Conservation (phyloP, 1,284 basidiomycete genomes). For the Naganishia liquefaciens region DNA sequence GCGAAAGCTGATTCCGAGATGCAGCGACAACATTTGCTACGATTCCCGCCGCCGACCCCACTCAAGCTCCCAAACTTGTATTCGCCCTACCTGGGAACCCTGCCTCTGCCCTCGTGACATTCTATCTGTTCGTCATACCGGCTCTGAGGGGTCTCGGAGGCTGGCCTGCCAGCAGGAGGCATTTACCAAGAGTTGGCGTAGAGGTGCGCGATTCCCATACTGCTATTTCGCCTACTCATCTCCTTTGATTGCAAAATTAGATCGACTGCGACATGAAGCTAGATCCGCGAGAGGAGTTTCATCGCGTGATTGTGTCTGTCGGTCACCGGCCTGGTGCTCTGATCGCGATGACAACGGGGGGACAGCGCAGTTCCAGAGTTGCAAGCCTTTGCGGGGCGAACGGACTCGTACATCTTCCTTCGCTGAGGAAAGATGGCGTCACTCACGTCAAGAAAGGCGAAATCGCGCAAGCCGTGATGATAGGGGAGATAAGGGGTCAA, state of each 20-base stretch:
- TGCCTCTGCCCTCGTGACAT: slow-evolving; percentile 82
- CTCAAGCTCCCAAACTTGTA: slow-evolving; percentile 59
- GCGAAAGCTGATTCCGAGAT: neutral
- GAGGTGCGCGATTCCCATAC: slow-evolving; percentile 56
- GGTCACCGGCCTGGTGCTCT: slow-evolving; percentile 54
- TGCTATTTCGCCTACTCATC: slow-evolving; percentile 7
- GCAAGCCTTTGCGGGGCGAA: slow-evolving; percentile 76
- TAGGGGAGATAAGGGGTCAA: slow-evolving; percentile 63
- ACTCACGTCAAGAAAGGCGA: slow-evolving; percentile 60
- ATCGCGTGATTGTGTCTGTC: slow-evolving; percentile 66
- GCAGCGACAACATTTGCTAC: slow-evolving; percentile 87
- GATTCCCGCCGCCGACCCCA: slow-evolving; percentile 56
- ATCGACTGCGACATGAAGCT: slow-evolving; percentile 65
- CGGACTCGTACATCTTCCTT: slow-evolving; percentile 70
- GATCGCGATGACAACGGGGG: slow-evolving; percentile 75
- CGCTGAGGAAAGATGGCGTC: slow-evolving; percentile 53
- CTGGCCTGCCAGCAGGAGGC: slow-evolving; percentile 60
- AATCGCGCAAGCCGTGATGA: slow-evolving; percentile 62
- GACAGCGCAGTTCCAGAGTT: slow-evolving; percentile 75
- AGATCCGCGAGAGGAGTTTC: slow-evolving; percentile 77
- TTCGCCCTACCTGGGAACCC: slow-evolving; percentile 89
- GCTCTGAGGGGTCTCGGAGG: slow-evolving; percentile 73
- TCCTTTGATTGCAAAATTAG: slow-evolving; percentile 47
- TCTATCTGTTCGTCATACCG: slow-evolving; percentile 80
- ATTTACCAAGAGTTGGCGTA: slow-evolving; percentile 67